Base-by-base conservation (phyloP, 768 basidiomycete genomes). In the Suillus occidentalis region DNA sequence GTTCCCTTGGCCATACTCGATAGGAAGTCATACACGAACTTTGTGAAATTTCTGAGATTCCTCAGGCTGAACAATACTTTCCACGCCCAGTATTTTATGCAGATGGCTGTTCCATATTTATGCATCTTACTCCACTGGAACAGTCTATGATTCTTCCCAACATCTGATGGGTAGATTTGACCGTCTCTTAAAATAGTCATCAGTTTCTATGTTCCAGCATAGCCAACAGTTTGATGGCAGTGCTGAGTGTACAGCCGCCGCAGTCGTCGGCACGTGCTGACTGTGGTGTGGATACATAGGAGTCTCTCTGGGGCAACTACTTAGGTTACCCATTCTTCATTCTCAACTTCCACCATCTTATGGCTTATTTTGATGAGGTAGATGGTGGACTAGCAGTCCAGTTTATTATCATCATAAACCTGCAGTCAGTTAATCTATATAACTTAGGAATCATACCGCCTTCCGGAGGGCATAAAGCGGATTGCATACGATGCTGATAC, bases 401-500 rank as follows among this genome's bases (percentile, higher is more conserved):
- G 10, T 6, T 57, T 1, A n/a, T 13, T 18, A 39, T 22, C 12
- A 13, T 68, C 55, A 37, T 34, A 63, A 28, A 56, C 25, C 18
- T 55, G 34, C 6, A 31, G 37, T 28, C 40, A 36, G 40, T 6
- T 63, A 8, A 36, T 58, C 40, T 22, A 4, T 1, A 39, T 59
- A 3, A 40, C 28, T 7, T 58, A 82, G 80, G 82, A 80, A 62
- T 18, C 72, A 66, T 67, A 63, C 59, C 76, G 76, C 49, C 76
- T 77, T 43, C 76, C 76, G 9, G 77, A 77, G 37, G 85, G 85
- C 36, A 76, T 86, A 70, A 79, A 76, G 60, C 78, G 86, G 7
- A 76, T 85, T 13, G 83, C 74, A 2, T 87, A 87, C 63, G 86
- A 88, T 66, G 79, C 84, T 0, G 86, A 87, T 62, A 79, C 82